Conservation (phyloP, 345 rosid genomes). For the Citrus sinensis region DNA sequence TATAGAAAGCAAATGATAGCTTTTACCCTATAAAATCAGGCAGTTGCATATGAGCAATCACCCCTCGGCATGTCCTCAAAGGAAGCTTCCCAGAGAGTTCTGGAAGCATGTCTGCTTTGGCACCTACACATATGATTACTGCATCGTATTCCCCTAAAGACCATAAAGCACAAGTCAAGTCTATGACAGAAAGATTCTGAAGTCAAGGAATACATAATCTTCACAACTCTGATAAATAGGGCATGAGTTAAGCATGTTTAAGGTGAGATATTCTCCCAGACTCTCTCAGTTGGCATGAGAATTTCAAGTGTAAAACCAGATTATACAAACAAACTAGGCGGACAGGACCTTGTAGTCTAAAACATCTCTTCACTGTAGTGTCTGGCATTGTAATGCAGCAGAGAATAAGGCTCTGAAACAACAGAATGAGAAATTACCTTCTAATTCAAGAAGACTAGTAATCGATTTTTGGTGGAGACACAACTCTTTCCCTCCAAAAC, state of each 20-base stretch:
- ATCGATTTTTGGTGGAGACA: slow-evolving; percentile 53
- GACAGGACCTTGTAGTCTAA: neutral
- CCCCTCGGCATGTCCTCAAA: slow-evolving; percentile 87
- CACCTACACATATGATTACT: slow-evolving; percentile 77
- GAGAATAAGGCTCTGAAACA: neutral
- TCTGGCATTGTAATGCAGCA: neutral
- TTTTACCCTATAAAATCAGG: slow-evolving; percentile 43
- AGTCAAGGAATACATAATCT: neutral
- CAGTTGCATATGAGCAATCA: slow-evolving; percentile 63
- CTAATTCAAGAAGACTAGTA: slow-evolving; percentile 48
- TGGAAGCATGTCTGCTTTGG: slow-evolving; percentile 65
- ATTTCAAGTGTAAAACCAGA: neutral
- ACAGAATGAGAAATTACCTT: slow-evolving; percentile 41
- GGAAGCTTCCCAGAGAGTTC: slow-evolving; percentile 84
- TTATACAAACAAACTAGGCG: neutral
- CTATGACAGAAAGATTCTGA: neutral
- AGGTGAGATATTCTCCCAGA: neutral
- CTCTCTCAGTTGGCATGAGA: neutral
- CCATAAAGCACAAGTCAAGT: neutral
- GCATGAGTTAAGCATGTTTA: neutral
- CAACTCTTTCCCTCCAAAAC: slow-evolving; percentile 40
- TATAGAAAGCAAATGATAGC: neutral
- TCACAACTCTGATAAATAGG: neutral
- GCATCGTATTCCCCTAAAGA: slow-evolving; percentile 68
- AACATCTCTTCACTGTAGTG: neutral